Evolutionary conservation across 805 yeast species (phyloP).

Genomic region (Candida dajiaensis): DNA sequence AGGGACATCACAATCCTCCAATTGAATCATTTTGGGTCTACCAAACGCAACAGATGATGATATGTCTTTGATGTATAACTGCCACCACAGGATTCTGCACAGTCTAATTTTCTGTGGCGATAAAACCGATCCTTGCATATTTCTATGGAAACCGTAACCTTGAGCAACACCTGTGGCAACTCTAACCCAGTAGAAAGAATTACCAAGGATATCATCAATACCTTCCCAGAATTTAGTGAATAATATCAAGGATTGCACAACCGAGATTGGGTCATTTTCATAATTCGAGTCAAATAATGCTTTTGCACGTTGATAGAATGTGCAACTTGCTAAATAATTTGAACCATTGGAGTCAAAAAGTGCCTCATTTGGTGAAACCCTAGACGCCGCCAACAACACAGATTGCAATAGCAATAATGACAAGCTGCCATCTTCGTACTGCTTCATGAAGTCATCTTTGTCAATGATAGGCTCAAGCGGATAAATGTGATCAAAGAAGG

Average conservation of each 20-base stretch:
- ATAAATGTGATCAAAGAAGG: constrained; percentile 59
- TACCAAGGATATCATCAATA: constrained; percentile 61
- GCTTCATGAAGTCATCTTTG: constrained; percentile 52
- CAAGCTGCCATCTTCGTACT: constrained; percentile 50
- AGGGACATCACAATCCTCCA: constrained; percentile 73
- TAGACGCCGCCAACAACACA: constrained; percentile 61
- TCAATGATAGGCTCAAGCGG: constrained; percentile 67
- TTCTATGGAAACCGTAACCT: constrained; percentile 70
- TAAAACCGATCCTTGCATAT: constrained; percentile 32
- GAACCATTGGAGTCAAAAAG: constrained; percentile 40
- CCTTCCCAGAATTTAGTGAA: constrained; percentile 72
- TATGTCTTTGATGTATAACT: constrained; percentile 64
- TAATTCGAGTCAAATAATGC: constrained; percentile 66
- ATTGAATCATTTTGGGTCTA: constrained; percentile 59
- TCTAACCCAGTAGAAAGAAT: constrained; percentile 64
- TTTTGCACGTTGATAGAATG: constrained; percentile 67
- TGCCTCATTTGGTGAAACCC: constrained; percentile 50
- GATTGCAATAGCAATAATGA: constrained; percentile 62
- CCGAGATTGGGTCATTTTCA: constrained; percentile 57
- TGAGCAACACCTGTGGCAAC: constrained; percentile 68
- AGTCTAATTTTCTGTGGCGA: constrained; percentile 38
- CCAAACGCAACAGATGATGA: constrained; percentile 69
- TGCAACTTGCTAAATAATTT: constrained; percentile 46
- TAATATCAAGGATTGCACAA: constrained; percentile 56
- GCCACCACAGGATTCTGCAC: constrained; percentile 75